Conservation (phyloP, 1,284 basidiomycete species). For the Trichosporon faecale region DNA sequence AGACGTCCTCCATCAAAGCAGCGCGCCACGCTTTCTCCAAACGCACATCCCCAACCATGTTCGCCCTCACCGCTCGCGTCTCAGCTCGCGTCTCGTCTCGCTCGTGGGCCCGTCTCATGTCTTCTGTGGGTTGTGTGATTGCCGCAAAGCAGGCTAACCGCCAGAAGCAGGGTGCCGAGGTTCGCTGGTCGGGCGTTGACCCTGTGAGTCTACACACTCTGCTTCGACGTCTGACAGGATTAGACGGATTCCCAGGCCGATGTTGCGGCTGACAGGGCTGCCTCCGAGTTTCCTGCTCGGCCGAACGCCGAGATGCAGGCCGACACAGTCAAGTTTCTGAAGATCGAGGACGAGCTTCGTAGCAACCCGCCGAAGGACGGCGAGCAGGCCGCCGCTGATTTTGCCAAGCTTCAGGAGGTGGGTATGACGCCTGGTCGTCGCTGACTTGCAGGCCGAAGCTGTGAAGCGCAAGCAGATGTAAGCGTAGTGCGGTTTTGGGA, state of each 20-base stretch:
- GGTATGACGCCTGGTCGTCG: background rate
- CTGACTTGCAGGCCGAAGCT: background rate
- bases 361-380: background rate
- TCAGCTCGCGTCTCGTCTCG: background rate
- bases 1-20: no score
- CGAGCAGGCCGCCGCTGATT: background rate
- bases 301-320: background rate
- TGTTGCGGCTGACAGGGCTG: background rate
- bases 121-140: background rate
- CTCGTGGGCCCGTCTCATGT: background rate
- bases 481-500: background rate
- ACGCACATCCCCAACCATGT: background rate
- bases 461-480: background rate
- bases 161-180: background rate
- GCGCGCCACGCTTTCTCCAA: no score
- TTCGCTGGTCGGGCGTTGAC: background rate
- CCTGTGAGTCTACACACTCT: background rate
- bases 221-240: background rate
- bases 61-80: background rate
- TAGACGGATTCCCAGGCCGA: constrained; percentile 5
- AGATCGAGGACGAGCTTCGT: background rate
- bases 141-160: no score
- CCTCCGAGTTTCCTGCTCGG: background rate
- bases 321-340: background rate
- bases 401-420: background rate